Percentiles rank a stretch among this genome's conserved stretches.
Evolutionary conservation across 148 eudicot genomes (phyloP).

Genomic region (Chenopodium suecicum): DNA sequence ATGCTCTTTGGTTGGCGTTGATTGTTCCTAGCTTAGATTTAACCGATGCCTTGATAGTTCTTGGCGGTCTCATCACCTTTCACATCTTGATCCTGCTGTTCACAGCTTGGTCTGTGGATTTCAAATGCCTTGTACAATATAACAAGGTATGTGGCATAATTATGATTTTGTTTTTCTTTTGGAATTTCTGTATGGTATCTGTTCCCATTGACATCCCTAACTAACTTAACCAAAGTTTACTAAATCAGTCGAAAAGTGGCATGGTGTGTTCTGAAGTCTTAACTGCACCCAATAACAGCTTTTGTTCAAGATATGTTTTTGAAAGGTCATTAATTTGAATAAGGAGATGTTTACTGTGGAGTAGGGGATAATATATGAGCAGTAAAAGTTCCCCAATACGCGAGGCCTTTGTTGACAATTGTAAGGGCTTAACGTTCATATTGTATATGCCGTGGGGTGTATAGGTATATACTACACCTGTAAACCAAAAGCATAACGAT

Average conservation of each 20-base stretch:
- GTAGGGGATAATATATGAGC: too few relatives aligned
- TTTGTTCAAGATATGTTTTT: too few relatives aligned
- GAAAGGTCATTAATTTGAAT: too few relatives aligned
- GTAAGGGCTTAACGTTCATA: not conserved
- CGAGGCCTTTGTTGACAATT: not conserved
- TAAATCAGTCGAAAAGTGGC: too few relatives aligned
- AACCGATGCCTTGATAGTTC: slow-evolving; percentile 57
- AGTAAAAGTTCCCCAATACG: too few relatives aligned
- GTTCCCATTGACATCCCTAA: too few relatives aligned
- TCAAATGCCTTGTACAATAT: slow-evolving; percentile 70
- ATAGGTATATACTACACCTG: not conserved
- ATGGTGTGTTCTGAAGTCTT: too few relatives aligned
- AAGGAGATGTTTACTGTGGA: too few relatives aligned
- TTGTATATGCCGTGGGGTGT: not conserved
- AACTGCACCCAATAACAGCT: too few relatives aligned
- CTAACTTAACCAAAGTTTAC: too few relatives aligned
- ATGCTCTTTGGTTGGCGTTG: slow-evolving; percentile 55
- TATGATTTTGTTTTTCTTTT: not conserved
- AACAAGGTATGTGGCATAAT: slow-evolving; percentile 51
- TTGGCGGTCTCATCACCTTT: slow-evolving; percentile 54
- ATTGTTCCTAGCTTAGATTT: slow-evolving; percentile 70
- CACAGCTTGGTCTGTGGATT: slow-evolving; percentile 93
- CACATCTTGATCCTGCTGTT: slow-evolving; percentile 73
- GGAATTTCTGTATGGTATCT: not conserved
- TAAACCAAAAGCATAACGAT: too few relatives aligned